Conservation (phyloP, 1,284 basidiomycete genomes). For the Ustilago loliicola region DNA sequence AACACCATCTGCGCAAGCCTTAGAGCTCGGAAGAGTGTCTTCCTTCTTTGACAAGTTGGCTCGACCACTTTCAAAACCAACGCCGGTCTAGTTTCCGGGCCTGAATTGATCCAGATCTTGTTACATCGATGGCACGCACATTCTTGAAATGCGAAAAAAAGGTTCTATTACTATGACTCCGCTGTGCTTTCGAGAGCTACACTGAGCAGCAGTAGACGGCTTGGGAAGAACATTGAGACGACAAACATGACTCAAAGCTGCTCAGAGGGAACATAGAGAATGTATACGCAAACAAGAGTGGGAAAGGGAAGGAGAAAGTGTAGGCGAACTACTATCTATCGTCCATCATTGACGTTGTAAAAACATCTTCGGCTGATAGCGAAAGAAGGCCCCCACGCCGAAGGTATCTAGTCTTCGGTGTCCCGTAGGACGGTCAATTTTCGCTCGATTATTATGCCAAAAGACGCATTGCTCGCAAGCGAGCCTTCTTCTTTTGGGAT, state of each 20-base stretch:
- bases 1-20: slow-evolving; percentile 2
- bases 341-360: slow-evolving; percentile 52
- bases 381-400: slow-evolving; percentile 55
- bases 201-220: not conserved
- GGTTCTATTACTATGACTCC: not conserved
- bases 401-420: slow-evolving; percentile 54
- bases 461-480: slow-evolving; percentile 36
- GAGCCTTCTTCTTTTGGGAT: slow-evolving; percentile 57
- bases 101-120: not conserved
- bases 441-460: slow-evolving; percentile 58
- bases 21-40: slow-evolving; percentile 25
- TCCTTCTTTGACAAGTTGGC: slow-evolving; percentile 20
- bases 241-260: not conserved
- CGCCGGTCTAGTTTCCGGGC: not conserved
- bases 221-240: not conserved
- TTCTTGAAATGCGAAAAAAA: not conserved
- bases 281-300: not conserved
- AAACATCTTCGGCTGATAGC: slow-evolving; percentile 55
- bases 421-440: slow-evolving; percentile 51
- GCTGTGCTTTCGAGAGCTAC: not conserved
- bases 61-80: slow-evolving; percentile 10
- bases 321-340: slow-evolving; percentile 60
- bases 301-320: slow-evolving; percentile 11
- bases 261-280: not conserved
- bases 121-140: slow-evolving; percentile 7